Conservation (phyloP, 2,329 filamentous ascomycete species). For the Neofusicoccum kwambonambiense region DNA sequence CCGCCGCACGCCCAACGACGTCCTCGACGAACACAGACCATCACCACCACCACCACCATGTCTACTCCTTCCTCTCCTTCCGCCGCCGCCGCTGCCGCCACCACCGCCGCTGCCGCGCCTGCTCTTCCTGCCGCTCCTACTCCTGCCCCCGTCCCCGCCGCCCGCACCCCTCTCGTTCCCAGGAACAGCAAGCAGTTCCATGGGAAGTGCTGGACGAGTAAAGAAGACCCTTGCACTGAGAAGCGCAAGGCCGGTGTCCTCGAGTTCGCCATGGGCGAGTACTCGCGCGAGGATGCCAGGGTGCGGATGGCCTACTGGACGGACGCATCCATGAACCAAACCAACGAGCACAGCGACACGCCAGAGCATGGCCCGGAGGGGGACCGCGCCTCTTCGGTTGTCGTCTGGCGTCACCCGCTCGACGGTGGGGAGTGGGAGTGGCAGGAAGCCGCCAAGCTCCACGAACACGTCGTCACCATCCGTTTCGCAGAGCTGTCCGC, state of each 20-base stretch:
- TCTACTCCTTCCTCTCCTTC: neutral
- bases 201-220: neutral
- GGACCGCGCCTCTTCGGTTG: neutral
- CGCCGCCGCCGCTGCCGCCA: neutral
- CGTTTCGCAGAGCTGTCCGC: neutral
- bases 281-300: neutral
- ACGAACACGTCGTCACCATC: neutral
- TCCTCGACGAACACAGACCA: neutral
- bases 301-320: neutral
- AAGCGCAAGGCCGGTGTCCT: neutral
- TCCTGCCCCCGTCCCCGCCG: neutral
- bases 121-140: neutral
- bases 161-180: neutral
- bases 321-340: neutral
- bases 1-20: neutral
- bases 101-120: neutral
- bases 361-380: neutral
- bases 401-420: neutral
- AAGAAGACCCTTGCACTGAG: neutral
- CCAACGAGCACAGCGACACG: neutral
- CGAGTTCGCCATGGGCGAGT: neutral
- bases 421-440: neutral
- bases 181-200: neutral
- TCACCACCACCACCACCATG: neutral
- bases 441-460: neutral